Conservation (phyloP, 2,329 filamentous ascomycete species). For the Thelonectria blattea region DNA sequence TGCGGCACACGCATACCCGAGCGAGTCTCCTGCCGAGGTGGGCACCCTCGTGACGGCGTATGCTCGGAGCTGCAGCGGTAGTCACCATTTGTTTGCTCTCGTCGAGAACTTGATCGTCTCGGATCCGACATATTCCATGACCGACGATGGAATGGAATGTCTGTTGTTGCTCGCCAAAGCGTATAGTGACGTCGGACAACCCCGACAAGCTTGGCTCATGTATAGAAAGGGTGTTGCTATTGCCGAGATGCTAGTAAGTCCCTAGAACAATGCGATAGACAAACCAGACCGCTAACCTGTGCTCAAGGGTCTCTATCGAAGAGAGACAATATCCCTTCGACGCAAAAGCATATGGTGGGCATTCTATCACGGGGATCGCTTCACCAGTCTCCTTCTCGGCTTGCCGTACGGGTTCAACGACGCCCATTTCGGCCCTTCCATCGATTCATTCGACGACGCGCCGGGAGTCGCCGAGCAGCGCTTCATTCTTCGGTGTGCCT, state of each 20-base stretch:
- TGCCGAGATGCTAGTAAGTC: slow-evolving; percentile 49
- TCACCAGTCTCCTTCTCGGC: slow-evolving; percentile 51
- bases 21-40: slow-evolving; percentile 46
- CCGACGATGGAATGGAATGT: slow-evolving; percentile 50
- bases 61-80: slow-evolving; percentile 42
- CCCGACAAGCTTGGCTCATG: slow-evolving; percentile 49
- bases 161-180: slow-evolving; percentile 49
- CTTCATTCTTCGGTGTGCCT: slow-evolving; percentile 34
- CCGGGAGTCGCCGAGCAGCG: not conserved
- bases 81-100: slow-evolving; percentile 43
- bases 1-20: slow-evolving; percentile 44
- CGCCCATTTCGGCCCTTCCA: not conserved
- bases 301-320: not conserved
- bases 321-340: not conserved
- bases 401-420: slow-evolving; percentile 50
- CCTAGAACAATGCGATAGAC: not conserved
- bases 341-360: slow-evolving; percentile 33
- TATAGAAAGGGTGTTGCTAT: slow-evolving; percentile 49
- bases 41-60: slow-evolving; percentile 46
- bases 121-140: slow-evolving; percentile 48
- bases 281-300: not conserved
- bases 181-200: slow-evolving; percentile 52
- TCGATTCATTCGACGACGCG: not conserved
- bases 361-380: slow-evolving; percentile 44
- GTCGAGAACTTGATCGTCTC: slow-evolving; percentile 49